Base-by-base conservation (phyloP, 805 yeast genomes). In the Myxozyma neglecta region DNA sequence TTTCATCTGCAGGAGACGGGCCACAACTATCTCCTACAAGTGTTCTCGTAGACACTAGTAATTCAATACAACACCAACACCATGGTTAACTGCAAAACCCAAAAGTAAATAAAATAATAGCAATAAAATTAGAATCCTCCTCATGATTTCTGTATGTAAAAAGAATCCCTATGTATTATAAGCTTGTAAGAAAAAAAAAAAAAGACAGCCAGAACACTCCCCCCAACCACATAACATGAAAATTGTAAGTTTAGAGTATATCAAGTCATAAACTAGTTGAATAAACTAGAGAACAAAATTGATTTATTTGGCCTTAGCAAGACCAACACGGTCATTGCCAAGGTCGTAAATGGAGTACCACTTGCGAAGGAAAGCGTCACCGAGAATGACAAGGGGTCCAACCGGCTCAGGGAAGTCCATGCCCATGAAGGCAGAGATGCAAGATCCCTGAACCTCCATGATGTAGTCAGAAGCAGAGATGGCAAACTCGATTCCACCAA, bases 331-430 rank as follows among this genome's bases (percentile, higher is more conserved):
- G 75, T 93, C 81, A 76, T 86, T 85, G 73, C 89, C 90, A 72
- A 93, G 76, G 76, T 94, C 98, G 78, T 94, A 94, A 69, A 94
- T 83, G 29, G 97, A 90, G 83, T 94, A 94, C 81, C 85, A 93
- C 74, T 82, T 88, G 81, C 99, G 90, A 79, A 94, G 84, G 87
- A 94, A 94, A 14, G 98, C 93, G 74, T 94, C 99, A 74, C 99
- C 99, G 70, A 94, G 80, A 72, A 94, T 93, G 61, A 97, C 96
- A 78, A 94, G 78, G 69, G 97, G 97, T 63, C 98, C 98, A 71
- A 93, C 87, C 65, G 97, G 97, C 71, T 86, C 90, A 57, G 98
- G 98, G 85, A 94, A 85, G 75, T 94, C 99, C 93, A 94, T 85
- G 70, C 97, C 96, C 45, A 96, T 91, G 81, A 94, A 89, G 7